A percentile compares a stretch with the other conserved stretches of the same genome.
Conservation (phyloP, 2,329 filamentous ascomycete genomes). For the Chaetomium sp. region DNA sequence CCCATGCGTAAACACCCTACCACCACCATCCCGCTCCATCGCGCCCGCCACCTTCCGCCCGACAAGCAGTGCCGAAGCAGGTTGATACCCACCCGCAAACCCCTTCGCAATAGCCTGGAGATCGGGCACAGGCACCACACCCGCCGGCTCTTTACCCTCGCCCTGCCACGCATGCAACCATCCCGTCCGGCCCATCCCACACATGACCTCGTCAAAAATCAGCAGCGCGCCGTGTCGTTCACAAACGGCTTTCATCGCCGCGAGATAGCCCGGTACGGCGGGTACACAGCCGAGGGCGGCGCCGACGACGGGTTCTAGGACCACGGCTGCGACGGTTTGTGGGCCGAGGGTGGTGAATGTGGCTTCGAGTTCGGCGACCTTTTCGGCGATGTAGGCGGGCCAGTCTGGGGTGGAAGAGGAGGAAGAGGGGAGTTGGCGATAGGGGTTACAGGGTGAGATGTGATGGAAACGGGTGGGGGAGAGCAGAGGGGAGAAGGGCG, state of each 20-base stretch:
- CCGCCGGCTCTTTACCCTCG: slow-evolving; percentile 34
- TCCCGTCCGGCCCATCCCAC: slow-evolving; percentile 54
- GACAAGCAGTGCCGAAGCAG: slow-evolving; percentile 55
- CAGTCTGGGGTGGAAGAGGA: slow-evolving; percentile 30
- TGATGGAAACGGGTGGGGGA: slow-evolving; percentile 38
- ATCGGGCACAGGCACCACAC: slow-evolving; percentile 48
- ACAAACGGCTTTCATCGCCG: slow-evolving; percentile 61
- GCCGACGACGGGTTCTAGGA: slow-evolving; percentile 62
- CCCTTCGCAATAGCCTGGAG: slow-evolving; percentile 62
- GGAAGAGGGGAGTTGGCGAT: slow-evolving; percentile 34
- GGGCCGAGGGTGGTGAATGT: slow-evolving; percentile 56
- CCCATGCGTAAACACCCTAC: slow-evolving; percentile 40
- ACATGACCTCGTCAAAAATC: slow-evolving; percentile 77
- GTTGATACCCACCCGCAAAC: slow-evolving; percentile 56
- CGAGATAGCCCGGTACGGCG: slow-evolving; percentile 60
- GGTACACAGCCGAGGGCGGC: slow-evolving; percentile 65
- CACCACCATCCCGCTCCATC: slow-evolving; percentile 28
- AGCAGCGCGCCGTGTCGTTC: slow-evolving; percentile 64
- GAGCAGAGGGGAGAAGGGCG: slow-evolving; percentile 52
- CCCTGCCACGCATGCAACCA: slow-evolving; percentile 57
- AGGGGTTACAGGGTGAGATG: slow-evolving; percentile 59
- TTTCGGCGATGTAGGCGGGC: slow-evolving; percentile 34
- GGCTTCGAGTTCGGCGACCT: slow-evolving; percentile 55
- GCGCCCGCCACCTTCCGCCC: slow-evolving; percentile 43
- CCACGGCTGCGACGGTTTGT: slow-evolving; percentile 57